Evolutionary conservation across 768 basidiomycete genomes (phyloP).

Genomic region (Naganishia onofrii): DNA sequence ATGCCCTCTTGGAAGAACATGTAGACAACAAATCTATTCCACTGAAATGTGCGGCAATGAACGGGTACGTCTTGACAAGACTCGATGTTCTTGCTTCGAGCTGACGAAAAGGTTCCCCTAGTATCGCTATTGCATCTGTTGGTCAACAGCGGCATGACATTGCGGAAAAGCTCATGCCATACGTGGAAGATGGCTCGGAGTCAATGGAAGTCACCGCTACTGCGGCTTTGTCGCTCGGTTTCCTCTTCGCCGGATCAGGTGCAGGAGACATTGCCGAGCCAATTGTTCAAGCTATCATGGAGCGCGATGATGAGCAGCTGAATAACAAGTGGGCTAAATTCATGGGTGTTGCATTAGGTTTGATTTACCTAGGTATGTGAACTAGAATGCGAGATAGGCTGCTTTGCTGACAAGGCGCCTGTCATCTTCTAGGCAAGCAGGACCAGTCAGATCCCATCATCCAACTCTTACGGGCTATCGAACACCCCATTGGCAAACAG

Average conservation of each 20-base stretch:
- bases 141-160: conserved; percentile 90
- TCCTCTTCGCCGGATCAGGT: conserved; percentile 91
- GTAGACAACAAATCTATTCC: conserved; percentile 80
- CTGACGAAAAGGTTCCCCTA: conserved; percentile 27
- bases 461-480: conserved; percentile 86
- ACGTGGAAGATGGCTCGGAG: conserved; percentile 72
- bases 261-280: conserved; percentile 87
- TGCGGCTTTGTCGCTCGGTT: conserved; percentile 83
- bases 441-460: conserved; percentile 91
- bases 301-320: conserved; percentile 59
- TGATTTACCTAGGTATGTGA: conserved; percentile 79
- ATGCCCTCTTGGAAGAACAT: conserved; percentile 85
- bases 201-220: conserved; percentile 87
- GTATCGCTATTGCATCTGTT: conserved; percentile 87
- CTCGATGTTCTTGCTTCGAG: neutral
- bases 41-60: conserved; percentile 80
- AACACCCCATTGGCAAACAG: conserved; percentile 85
- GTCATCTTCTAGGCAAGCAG: conserved; percentile 67
- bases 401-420: neutral
- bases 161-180: conserved; percentile 70
- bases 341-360: conserved; percentile 80
- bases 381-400: neutral
- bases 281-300: conserved; percentile 85
- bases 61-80: conserved; percentile 56
- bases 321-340: conserved; percentile 94